Conservation (phyloP, 768 basidiomycete species). For the Leccinum sublutescens region DNA sequence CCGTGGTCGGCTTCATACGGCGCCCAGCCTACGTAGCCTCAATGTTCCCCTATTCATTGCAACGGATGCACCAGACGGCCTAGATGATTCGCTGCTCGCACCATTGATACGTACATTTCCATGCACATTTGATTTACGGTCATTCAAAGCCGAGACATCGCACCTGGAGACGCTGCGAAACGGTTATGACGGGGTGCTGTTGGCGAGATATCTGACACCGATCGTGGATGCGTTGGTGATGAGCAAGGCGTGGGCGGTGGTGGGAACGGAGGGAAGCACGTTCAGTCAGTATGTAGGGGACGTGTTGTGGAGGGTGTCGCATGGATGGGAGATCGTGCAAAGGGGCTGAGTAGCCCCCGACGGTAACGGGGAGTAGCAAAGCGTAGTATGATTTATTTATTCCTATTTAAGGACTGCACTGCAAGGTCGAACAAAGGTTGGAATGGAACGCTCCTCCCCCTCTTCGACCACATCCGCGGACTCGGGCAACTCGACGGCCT, state of each 20-base stretch:
- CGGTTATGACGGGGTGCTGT: slow-evolving; percentile 45
- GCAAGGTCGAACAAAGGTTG: not conserved
- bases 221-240: slow-evolving; percentile 73
- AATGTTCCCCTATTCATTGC: slow-evolving; percentile 67
- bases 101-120: slow-evolving; percentile 57
- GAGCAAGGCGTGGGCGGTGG: slow-evolving; percentile 52
- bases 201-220: slow-evolving; percentile 52
- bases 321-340: slow-evolving; percentile 49
- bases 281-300: slow-evolving; percentile 70
- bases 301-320: slow-evolving; percentile 63
- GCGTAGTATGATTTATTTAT: not conserved
- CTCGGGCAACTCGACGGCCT: slow-evolving; percentile 31
- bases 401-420: slow-evolving; percentile 8
- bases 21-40: slow-evolving; percentile 34
- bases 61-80: slow-evolving; percentile 51
- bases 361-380: not conserved
- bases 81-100: slow-evolving; percentile 41
- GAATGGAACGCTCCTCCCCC: slow-evolving; percentile 32
- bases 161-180: slow-evolving; percentile 40
- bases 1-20: slow-evolving; percentile 37
- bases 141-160: slow-evolving; percentile 40
- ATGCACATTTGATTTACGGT: slow-evolving; percentile 56
- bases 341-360: slow-evolving; percentile 36
- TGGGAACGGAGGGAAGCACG: slow-evolving; percentile 74
- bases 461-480: slow-evolving; percentile 22